A percentile compares a stretch with the other conserved stretches of the same genome.
These are phyloP conservation scores for Cyberlindnera mississippiensis DNA, from an alignment of 805 yeast species.

Conservation along the genomic window DNA sequence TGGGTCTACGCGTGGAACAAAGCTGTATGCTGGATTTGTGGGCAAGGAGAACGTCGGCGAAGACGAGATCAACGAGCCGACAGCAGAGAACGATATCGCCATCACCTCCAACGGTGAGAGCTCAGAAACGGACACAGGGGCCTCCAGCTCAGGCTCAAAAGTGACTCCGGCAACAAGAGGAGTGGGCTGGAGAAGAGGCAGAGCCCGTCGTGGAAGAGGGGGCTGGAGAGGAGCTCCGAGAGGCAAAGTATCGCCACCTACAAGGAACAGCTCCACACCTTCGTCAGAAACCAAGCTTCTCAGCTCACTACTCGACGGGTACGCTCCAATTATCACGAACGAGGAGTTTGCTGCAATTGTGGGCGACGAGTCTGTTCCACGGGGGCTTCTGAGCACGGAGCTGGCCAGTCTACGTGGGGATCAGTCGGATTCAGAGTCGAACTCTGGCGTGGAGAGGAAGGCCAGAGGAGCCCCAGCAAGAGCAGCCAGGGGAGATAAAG, in stretches of 20 bases:
- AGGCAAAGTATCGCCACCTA: not conserved
- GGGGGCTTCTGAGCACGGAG: constrained; percentile 1
- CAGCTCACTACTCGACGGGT: constrained; percentile 27
- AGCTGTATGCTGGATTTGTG: constrained; percentile 29
- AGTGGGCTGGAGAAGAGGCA: not conserved
- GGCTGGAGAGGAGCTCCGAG: not conserved
- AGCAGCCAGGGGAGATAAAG: constrained; percentile 9
- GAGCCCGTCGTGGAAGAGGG: not conserved
- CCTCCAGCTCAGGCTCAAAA: not conserved
- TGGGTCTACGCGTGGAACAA: constrained; percentile 28
- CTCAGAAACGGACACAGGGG: constrained; percentile 20
- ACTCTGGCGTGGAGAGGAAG: constrained; percentile 8
- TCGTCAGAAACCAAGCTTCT: not conserved
- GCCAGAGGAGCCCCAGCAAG: constrained; percentile 6
- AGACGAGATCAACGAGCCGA: not conserved
- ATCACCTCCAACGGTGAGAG: constrained; percentile 5
- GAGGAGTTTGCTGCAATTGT: constrained; percentile 29
- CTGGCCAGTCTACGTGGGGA: constrained; percentile 4
- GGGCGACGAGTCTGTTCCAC: constrained; percentile 4
- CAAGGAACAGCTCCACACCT: not conserved
- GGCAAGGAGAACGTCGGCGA: not conserved
- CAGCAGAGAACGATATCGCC: not conserved
- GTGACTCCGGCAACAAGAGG: not conserved
- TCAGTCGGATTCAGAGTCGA: constrained; percentile 10
- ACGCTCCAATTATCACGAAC: constrained; percentile 29